Evolutionary conservation across 2,329 filamentous ascomycete species (phyloP), one percentile per base, ranked within the genome.

Genomic region (Bipolaris cookei): DNA sequence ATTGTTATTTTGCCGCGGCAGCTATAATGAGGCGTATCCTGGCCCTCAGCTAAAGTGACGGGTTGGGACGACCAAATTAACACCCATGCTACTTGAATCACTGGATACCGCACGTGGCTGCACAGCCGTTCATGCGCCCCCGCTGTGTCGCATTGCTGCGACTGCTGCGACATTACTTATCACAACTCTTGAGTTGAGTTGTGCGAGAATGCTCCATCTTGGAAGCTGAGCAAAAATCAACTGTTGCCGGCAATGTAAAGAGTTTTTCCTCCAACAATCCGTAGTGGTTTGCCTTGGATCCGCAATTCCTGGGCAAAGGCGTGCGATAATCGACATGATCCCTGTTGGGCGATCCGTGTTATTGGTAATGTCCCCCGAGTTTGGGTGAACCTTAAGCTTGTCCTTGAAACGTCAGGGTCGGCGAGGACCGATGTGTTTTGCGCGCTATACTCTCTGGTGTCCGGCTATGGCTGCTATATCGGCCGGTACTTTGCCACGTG

Each of bases 61-160:
- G 30, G 25, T 42, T 51, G 20, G 41, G 43, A 35, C 35, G 32
- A 43, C 39, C 43, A 23, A n/a, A 42, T 25, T 30, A 23, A 23
- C 30, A 30, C 35, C n/a, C 49, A 28, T 30, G 30, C 18, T 18
- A 21, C 32, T 32, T 39, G 35, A 51, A 48, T 28, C n/a, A n/a
- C 38, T 46, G n/a, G 49, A 43, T 39, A 56, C 21, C 43, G 28
- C 54, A 56, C 49, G 49, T 56, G 54, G 49, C 35, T 38, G 54
- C 49, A 56, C 45, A 47, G 44, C 49, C 49, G 54, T 53, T 56
- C 28, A 53, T 43, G 49, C 49, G 42, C 35, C 20, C 35, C 51
- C 51, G 39, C 48, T 18, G 2, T 28, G 34, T 43, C n/a, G 25
- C 16, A 1, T 30, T 11, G 10, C 28, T 32, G n/a, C 2, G 16